Conservation (phyloP, 257 asterid genomes). For the Capsicum rhomboideum region DNA sequence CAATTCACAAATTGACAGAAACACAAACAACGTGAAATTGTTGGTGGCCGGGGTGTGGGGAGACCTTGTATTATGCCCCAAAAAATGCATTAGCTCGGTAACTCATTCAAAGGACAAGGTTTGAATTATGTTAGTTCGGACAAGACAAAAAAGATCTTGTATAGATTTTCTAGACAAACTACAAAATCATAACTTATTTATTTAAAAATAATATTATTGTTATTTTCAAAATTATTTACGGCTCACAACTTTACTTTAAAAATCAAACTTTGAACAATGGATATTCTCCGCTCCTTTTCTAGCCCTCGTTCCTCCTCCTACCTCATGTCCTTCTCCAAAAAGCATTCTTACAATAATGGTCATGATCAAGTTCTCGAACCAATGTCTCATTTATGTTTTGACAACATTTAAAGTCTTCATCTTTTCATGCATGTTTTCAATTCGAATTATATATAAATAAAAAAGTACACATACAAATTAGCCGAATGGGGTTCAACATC, state of each 20-base stretch:
- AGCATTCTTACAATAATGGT: constrained; percentile 15
- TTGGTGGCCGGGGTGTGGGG: not conserved
- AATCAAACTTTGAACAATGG: not conserved
- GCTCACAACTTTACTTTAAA: too few species aligned
- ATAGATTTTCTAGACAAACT: not conserved
- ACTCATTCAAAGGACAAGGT: not conserved
- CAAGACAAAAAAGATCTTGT: not conserved
- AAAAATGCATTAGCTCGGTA: not conserved
- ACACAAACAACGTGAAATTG: not conserved
- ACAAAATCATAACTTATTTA: not conserved
- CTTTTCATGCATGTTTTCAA: not conserved
- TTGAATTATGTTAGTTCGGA: not conserved
- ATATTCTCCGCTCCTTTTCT: not conserved
- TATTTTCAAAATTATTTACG: not conserved
- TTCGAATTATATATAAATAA: too few species aligned
- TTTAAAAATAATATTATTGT: not conserved
- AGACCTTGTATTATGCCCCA: not conserved
- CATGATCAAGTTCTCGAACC: constrained; percentile 10
- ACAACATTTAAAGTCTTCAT: not conserved
- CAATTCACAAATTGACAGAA: not conserved
- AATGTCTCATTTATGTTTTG: constrained; percentile 9
- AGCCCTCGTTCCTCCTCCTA: constrained; percentile 1
- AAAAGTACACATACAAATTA: too few species aligned
- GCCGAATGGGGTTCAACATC: too few species aligned
- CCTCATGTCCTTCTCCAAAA: not conserved